Percentiles rank a stretch among this genome's conserved stretches.
Conservation (phyloP, 2,329 filamentous ascomycete genomes). For the Sporothrix globosa region DNA sequence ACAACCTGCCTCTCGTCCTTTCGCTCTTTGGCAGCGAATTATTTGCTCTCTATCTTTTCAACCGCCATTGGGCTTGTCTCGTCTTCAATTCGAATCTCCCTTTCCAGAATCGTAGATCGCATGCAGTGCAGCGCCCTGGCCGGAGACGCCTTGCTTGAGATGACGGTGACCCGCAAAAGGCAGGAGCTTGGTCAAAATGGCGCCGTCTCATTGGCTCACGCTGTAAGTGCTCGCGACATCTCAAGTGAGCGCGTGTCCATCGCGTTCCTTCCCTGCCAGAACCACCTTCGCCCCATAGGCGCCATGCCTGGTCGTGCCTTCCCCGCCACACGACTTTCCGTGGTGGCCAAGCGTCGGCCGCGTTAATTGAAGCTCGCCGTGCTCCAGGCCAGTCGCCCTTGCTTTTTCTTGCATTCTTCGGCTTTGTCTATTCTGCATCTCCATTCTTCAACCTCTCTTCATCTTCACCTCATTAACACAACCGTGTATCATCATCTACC, state of each 20-base stretch:
- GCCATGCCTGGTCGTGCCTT: slow-evolving; percentile 32
- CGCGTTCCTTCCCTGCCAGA: slow-evolving; percentile 32
- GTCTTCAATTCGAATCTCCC: background rate
- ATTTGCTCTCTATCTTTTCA: background rate
- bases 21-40: background rate
- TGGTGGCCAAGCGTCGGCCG: slow-evolving; percentile 24
- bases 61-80: background rate
- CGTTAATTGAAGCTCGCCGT: slow-evolving; percentile 30
- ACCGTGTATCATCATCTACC: background rate
- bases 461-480: background rate
- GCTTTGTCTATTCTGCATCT: background rate
- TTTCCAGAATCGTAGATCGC: background rate
- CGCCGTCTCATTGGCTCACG: slow-evolving; percentile 29
- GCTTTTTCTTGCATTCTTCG: slow-evolving; percentile 18
- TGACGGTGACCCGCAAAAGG: slow-evolving; percentile 13
- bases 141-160: background rate
- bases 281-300: slow-evolving; percentile 30
- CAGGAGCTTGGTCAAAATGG: slow-evolving; percentile 21
- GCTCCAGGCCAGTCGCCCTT: slow-evolving; percentile 7
- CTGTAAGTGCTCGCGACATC: slow-evolving; percentile 30
- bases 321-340: slow-evolving; percentile 36
- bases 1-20: background rate
- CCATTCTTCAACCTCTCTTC: slow-evolving; percentile 14
- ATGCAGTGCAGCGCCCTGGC: background rate
- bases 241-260: slow-evolving; percentile 31